Evolutionary conservation across 306 rosid species (phyloP), one percentile per base, ranked within the genome.

Genomic region (Castanea mollissima): DNA sequence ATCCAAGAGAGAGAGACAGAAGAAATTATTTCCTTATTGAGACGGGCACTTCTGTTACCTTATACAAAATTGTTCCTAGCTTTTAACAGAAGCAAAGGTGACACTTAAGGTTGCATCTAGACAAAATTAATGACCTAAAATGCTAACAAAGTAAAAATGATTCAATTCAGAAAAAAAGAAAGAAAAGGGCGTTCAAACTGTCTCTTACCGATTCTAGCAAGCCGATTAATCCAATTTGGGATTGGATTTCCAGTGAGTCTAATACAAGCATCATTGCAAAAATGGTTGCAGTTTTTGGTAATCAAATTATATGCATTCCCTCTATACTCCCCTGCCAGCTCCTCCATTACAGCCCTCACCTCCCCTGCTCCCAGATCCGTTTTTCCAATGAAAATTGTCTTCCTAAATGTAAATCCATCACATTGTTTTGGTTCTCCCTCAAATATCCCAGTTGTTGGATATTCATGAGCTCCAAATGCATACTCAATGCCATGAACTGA

Each of bases 151-250:
- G 54, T 8, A 41, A 41, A 12, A 41, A 23, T 21, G 14, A 58
- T 21, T 58, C 21, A 58, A 8, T 2, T 49, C 16, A 51, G 20
- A 8, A 7, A 38, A 7, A 38, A 6, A 19, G 6, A 14, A 27
- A 16, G 44, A 18, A 7, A 1, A 27, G 32, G 5, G 3, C 16
- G 11, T 49, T 15, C 15, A 51, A 11, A 55, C 6, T 5, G 5
- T 8, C 38, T 75, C 76, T 77, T 89, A 94, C 98, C 98, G 62
- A 94, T 92, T 76, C 94, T 81, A 5, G 97, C 97, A 32, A 94
- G 97, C 46, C 98, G 97, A 89, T 94, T 94, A 76, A 94, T 89
- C 98, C 98, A 94, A 79, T 86, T 87, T 0, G 98, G 98, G 14
- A 94, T 94, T 46, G 97, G 71, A 78, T 91, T 94, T 59, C 90